These are phyloP conservation scores for Naegleria lovaniensis DNA, from an alignment of 208 protist species.

Conservation along the genomic window DNA sequence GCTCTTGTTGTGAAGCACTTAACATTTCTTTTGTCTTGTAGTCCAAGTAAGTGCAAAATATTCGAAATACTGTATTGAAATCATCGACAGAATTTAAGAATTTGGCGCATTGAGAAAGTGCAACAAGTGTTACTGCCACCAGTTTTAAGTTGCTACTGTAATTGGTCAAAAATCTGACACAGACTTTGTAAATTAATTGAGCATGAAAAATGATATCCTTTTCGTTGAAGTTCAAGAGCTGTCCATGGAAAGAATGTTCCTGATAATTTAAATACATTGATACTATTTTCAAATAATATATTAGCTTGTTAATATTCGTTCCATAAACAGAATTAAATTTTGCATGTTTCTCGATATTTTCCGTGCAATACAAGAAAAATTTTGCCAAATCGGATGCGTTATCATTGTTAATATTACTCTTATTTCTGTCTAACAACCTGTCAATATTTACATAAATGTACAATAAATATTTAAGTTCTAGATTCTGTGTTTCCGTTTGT, in stretches of 20 bases:
- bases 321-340: not conserved
- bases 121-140: not conserved
- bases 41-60: not conserved
- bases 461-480: not conserved
- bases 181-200: not conserved
- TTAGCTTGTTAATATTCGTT: not conserved
- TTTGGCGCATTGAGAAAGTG: not conserved
- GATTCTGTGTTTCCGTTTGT: not conserved
- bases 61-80: not conserved
- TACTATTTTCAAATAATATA: not conserved
- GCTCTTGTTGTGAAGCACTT: not conserved
- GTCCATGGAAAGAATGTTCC: not conserved
- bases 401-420: not conserved
- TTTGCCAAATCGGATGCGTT: not conserved
- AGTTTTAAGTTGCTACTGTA: not conserved
- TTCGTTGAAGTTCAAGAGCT: not conserved
- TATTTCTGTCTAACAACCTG: not conserved
- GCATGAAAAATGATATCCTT: not conserved
- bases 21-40: not conserved
- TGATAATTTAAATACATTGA: not conserved
- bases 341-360: not conserved
- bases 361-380: not conserved
- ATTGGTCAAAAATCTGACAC: not conserved
- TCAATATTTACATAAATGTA: not conserved
- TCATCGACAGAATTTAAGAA: not conserved